A percentile compares a stretch with the other conserved stretches of the same genome.
Conservation (phyloP, 192 early-diverging fungal species). For the Paraglomus occultum region DNA sequence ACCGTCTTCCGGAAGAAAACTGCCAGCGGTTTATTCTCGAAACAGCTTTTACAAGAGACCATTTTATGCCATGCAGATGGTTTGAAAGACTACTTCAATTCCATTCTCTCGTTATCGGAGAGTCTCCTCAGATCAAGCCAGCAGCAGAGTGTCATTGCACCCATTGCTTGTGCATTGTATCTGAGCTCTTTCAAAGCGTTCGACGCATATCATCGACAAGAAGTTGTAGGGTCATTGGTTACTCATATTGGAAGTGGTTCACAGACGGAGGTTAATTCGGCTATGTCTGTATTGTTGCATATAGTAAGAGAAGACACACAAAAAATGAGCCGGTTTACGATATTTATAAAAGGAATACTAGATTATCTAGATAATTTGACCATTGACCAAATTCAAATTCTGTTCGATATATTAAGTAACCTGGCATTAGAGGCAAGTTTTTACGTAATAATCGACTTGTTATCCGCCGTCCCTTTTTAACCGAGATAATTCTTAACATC, state of each 20-base stretch:
- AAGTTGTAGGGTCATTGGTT: constrained; percentile 73
- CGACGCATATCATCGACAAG: constrained; percentile 71
- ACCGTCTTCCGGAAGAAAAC: constrained; percentile 51
- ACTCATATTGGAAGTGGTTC: constrained; percentile 75
- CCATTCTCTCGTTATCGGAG: constrained; percentile 59
- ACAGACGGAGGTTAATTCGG: constrained; percentile 59
- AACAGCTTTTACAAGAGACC: constrained; percentile 44
- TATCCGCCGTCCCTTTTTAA: background rate
- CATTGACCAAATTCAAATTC: constrained; percentile 58
- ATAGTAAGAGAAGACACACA: constrained; percentile 50
- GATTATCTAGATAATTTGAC: constrained; percentile 71
- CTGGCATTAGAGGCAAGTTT: constrained; percentile 53
- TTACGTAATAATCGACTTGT: background rate
- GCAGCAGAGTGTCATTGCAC: constrained; percentile 40
- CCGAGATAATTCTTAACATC: no score
- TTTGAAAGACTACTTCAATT: constrained; percentile 41
- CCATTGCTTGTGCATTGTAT: constrained; percentile 49
- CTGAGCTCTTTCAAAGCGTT: constrained; percentile 52
- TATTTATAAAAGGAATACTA: constrained; percentile 69
- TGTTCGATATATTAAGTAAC: constrained; percentile 67
- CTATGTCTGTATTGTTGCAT: constrained; percentile 51
- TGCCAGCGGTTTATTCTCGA: constrained; percentile 40
- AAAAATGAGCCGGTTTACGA: constrained; percentile 56
- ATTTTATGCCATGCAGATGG: constrained; percentile 47
- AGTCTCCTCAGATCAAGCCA: constrained; percentile 56